These are phyloP conservation scores for Fraxinus xanthoxyloides DNA, from an alignment of 305 asterid species.

Conservation along the genomic window DNA sequence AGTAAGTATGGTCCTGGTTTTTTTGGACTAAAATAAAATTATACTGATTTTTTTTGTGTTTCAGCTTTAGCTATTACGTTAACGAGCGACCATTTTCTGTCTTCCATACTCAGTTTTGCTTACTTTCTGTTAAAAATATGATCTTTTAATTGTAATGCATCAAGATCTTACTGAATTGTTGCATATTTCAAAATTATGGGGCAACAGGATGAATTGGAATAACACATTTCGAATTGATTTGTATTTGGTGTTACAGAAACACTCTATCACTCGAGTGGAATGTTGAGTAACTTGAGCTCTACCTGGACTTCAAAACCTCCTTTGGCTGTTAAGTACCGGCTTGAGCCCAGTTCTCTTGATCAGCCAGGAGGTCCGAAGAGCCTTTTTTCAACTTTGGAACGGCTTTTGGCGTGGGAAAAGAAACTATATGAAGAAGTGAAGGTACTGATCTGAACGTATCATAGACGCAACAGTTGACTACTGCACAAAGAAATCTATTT, in stretches of 20 bases:
- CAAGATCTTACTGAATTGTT: not conserved
- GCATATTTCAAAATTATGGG: not conserved
- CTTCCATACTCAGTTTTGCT: not conserved
- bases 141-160: not conserved
- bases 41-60: not conserved
- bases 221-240: conserved; percentile 11
- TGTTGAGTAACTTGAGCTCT: conserved; percentile 84
- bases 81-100: not conserved
- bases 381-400: conserved; percentile 83
- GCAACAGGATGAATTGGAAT: not conserved
- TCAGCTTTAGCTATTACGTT: not conserved
- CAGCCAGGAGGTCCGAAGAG: conserved; percentile 63
- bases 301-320: conserved; percentile 95
- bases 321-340: conserved; percentile 70
- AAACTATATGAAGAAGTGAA: conserved; percentile 91
- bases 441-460: conserved; percentile 47
- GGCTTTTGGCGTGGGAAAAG: conserved; percentile 97
- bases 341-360: conserved; percentile 62
- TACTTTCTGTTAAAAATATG: not conserved
- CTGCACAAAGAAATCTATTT: conserved; percentile 22
- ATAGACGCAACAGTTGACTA: conserved; percentile 36
- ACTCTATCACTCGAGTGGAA: conserved; percentile 86
- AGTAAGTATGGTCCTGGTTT: conserved; percentile 39
- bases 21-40: not conserved
- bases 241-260: conserved; percentile 55